These are phyloP conservation scores for Blastobotrys raffinosifermentans DNA, from an alignment of 1,139 yeast species.

Conservation along the genomic window DNA sequence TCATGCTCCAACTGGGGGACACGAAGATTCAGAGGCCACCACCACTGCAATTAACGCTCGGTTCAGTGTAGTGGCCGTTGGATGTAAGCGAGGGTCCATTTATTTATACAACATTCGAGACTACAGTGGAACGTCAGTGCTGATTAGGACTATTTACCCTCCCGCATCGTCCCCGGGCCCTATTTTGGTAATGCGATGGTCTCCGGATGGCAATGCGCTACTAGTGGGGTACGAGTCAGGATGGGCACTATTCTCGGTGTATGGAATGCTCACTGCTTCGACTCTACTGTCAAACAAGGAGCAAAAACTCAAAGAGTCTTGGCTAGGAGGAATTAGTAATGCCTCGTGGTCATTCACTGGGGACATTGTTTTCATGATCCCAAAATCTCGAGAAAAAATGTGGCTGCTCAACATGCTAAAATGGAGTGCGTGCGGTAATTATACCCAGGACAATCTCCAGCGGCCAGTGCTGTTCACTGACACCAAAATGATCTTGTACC, in stretches of 20 bases:
- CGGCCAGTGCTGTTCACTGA: slow-evolving; percentile 35
- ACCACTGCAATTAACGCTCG: slow-evolving; percentile 32
- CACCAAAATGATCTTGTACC: slow-evolving; percentile 34
- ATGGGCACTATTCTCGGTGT: slow-evolving; percentile 36
- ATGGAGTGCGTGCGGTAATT: slow-evolving; percentile 31
- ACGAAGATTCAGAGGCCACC: slow-evolving; percentile 22
- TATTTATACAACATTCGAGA: slow-evolving; percentile 32
- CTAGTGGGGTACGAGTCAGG: slow-evolving; percentile 34
- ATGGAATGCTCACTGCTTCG: slow-evolving; percentile 33
- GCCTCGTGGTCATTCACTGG: slow-evolving; percentile 33
- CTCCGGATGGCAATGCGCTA: slow-evolving; percentile 33
- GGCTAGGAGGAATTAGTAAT: slow-evolving; percentile 30
- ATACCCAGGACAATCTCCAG: slow-evolving; percentile 25
- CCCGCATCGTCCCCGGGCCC: slow-evolving; percentile 30
- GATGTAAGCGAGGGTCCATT: slow-evolving; percentile 29
- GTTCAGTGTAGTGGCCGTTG: slow-evolving; percentile 34
- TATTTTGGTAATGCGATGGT: slow-evolving; percentile 28
- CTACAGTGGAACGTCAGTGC: slow-evolving; percentile 29
- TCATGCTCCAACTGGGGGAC: slow-evolving; percentile 16
- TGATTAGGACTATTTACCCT: slow-evolving; percentile 25
- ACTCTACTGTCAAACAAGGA: slow-evolving; percentile 27
- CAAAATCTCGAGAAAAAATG: slow-evolving; percentile 17
- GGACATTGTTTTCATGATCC: slow-evolving; percentile 25
- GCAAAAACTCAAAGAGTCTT: slow-evolving; percentile 23
- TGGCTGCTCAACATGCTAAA: slow-evolving; percentile 28